These are phyloP conservation scores for Aspergillus pseudotamarii DNA, from an alignment of 2,329 filamentous ascomycete species.

Conservation along the genomic window DNA sequence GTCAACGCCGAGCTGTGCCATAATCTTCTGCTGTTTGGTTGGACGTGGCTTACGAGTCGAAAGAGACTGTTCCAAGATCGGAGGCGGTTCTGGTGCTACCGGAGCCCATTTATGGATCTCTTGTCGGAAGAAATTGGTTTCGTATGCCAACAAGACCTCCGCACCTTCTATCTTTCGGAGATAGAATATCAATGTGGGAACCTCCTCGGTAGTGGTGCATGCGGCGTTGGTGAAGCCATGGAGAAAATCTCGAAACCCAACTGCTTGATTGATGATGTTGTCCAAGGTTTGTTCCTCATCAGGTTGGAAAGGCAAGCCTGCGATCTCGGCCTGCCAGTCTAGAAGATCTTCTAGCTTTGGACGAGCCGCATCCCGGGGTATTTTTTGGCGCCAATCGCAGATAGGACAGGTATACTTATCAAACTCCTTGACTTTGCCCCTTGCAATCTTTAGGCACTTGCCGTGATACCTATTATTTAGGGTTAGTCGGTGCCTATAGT, in stretches of 20 bases:
- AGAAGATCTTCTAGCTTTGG: conserved; percentile 91
- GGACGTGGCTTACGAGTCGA: conserved; percentile 94
- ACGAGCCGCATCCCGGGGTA: conserved; percentile 91
- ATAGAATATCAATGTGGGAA: conserved; percentile 90
- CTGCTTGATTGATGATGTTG: conserved; percentile 84
- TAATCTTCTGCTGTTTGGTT: conserved; percentile 94
- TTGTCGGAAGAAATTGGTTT: conserved; percentile 98
- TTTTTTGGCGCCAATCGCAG: conserved; percentile 95
- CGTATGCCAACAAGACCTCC: conserved; percentile 84
- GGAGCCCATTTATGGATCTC: conserved; percentile 94
- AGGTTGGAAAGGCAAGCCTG: conserved; percentile 83
- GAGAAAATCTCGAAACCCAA: conserved; percentile 81
- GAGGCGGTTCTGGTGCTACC: conserved; percentile 82
- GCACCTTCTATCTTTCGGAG: conserved; percentile 96
- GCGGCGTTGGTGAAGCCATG: conserved; percentile 78
- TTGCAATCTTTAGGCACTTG: conserved; percentile 95
- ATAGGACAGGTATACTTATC: conserved; percentile 98
- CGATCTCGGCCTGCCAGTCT: conserved; percentile 81
- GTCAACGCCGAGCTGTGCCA: conserved; percentile 83
- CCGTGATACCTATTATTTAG: conserved; percentile 77
- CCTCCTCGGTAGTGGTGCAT: conserved; percentile 80
- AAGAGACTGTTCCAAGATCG: conserved; percentile 80
- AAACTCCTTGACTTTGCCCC: conserved; percentile 96
- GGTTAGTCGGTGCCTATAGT: conserved; percentile 27
- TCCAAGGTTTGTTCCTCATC: conserved; percentile 87